Evolutionary conservation across 2,329 filamentous ascomycete species (phyloP).

Genomic region (Scedosporium aurantiacum): DNA sequence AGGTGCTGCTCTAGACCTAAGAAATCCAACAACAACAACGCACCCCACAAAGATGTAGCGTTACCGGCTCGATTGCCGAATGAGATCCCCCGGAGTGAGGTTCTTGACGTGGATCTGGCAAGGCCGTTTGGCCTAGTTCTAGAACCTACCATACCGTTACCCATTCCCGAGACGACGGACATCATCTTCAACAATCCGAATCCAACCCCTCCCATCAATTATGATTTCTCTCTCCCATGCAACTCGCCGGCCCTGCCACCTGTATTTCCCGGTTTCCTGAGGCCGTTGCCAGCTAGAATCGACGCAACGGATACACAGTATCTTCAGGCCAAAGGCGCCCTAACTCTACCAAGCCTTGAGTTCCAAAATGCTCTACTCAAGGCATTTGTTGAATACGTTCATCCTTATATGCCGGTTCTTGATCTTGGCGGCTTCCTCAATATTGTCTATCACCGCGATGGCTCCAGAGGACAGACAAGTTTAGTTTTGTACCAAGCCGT

Average conservation of each 20-base stretch:
- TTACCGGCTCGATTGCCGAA: background rate
- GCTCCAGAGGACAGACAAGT: constrained; percentile 44
- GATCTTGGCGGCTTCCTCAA: constrained; percentile 29
- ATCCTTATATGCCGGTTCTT: constrained; percentile 56
- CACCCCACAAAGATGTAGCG: background rate
- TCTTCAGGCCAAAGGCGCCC: constrained; percentile 50
- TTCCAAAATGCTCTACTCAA: constrained; percentile 52
- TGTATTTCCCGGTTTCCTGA: constrained; percentile 36
- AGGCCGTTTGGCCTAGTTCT: background rate
- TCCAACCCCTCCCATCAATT: background rate
- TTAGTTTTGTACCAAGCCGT: constrained; percentile 56
- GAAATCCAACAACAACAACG: background rate
- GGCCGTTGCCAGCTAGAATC: constrained; percentile 46
- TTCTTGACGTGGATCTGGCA: background rate
- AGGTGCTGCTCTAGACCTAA: no score
- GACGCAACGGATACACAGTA: constrained; percentile 52
- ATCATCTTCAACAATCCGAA: background rate
- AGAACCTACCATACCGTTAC: background rate
- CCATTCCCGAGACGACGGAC: background rate
- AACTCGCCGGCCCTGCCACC: background rate
- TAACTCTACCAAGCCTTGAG: constrained; percentile 43
- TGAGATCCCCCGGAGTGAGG: background rate
- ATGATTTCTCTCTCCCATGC: background rate
- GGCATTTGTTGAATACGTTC: constrained; percentile 53
- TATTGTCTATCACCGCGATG: constrained; percentile 37